These are phyloP conservation scores for Berberis vulgaris DNA, from an alignment of 164 flowering plant species.

Conservation along the genomic window DNA sequence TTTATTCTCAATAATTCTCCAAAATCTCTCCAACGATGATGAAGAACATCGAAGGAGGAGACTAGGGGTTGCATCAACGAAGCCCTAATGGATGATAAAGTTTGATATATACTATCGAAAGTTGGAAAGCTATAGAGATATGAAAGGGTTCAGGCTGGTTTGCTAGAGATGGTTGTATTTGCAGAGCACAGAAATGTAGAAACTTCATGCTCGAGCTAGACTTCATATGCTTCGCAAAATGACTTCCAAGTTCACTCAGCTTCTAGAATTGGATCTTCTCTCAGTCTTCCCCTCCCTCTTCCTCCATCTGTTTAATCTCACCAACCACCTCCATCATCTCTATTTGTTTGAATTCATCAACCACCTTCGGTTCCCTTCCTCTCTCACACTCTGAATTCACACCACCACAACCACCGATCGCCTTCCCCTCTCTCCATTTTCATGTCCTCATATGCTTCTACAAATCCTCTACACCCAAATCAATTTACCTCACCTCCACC, in stretches of 20 bases:
- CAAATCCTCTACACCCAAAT: no score
- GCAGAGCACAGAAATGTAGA: conserved; percentile 83
- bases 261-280: conserved; percentile 64
- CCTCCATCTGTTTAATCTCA: conserved; percentile 14
- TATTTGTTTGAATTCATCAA: no score
- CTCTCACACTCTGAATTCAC: no score
- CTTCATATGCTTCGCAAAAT: conserved; percentile 68
- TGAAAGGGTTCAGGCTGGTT: conserved; percentile 68
- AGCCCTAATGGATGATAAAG: conserved; percentile 68
- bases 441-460: no score
- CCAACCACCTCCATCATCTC: no score
- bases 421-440: no score
- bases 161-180: conserved; percentile 84
- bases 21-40: background rate
- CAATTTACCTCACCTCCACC: no score
- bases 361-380: no score
- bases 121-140: conserved; percentile 54
- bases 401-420: no score
- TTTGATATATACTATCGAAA: conserved; percentile 51
- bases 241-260: conserved; percentile 57
- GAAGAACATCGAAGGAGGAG: background rate
- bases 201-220: conserved; percentile 79
- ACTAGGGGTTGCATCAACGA: conserved; percentile 51
- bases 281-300: conserved; percentile 74
- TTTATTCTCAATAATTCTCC: background rate